phyloP scores from a whole-genome alignment of 371 early-diverging fungal species.

The Mucor sp. region DNA sequence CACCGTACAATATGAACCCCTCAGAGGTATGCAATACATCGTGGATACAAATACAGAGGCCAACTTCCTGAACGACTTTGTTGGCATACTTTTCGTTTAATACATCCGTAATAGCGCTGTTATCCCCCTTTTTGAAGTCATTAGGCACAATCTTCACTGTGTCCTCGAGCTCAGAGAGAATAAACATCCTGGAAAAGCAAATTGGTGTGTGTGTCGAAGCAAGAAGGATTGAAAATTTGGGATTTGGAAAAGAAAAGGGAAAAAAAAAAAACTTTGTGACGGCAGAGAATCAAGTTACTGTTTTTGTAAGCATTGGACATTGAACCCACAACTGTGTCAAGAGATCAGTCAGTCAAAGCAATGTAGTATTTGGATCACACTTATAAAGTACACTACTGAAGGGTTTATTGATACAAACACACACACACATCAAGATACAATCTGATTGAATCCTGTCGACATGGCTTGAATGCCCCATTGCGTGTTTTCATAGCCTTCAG shows the following conservation, averaged over 20 bases:
- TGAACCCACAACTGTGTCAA: too few species aligned
- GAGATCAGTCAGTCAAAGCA: too few species aligned
- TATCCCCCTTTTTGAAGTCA: conserved; percentile 72
- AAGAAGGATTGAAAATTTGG: neutral
- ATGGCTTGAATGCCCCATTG: conserved; percentile 37
- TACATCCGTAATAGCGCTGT: conserved; percentile 83
- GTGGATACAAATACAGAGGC: conserved; percentile 84
- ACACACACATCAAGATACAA: conserved; percentile 20
- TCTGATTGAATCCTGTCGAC: conserved; percentile 35
- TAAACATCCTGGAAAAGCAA: conserved; percentile 68
- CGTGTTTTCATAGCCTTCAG: conserved; percentile 25
- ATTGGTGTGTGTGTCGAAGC: neutral
- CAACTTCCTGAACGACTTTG: conserved; percentile 90
- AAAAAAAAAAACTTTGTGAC: conserved; percentile 1
- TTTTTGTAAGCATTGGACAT: too few species aligned
- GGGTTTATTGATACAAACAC: neutral
- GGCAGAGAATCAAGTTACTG: too few species aligned
- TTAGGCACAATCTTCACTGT: conserved; percentile 82
- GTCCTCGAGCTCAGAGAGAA: conserved; percentile 79
- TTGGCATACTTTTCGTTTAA: conserved; percentile 92
- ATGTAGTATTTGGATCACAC: too few species aligned
- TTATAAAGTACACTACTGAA: too few species aligned
- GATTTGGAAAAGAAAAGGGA: neutral
- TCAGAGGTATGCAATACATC: conserved; percentile 83
- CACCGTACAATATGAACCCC: conserved; percentile 81